A percentile compares a stretch with the other conserved stretches of the same genome.
Conservation (phyloP, 306 rosid species). For the Fagus sylvatica region DNA sequence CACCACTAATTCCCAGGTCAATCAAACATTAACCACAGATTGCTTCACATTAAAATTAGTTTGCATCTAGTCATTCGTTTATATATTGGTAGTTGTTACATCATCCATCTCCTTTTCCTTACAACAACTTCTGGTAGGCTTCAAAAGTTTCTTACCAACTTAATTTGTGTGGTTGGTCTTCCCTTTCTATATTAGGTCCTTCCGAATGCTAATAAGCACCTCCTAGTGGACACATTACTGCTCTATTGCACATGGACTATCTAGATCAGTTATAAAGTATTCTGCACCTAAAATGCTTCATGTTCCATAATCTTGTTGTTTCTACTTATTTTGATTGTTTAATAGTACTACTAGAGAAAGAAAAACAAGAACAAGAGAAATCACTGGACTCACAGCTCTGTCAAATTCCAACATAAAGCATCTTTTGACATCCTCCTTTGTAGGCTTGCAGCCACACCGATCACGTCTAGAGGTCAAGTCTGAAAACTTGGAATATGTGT, state of each 20-base stretch:
- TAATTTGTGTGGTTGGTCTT: background rate
- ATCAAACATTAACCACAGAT: background rate
- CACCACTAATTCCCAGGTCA: background rate
- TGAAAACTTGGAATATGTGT: constrained; percentile 89
- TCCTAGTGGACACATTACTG: background rate
- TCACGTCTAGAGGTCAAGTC: constrained; percentile 95
- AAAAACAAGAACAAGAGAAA: constrained; percentile 5
- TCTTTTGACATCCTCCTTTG: constrained; percentile 93
- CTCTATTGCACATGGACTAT: background rate
- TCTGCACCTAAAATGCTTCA: background rate
- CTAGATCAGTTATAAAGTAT: background rate
- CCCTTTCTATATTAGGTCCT: background rate
- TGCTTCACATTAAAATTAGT: background rate
- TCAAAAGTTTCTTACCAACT: background rate
- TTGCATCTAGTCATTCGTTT: background rate
- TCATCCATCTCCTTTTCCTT: background rate
- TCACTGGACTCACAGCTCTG: constrained; percentile 70
- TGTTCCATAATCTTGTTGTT: background rate
- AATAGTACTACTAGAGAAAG: background rate
- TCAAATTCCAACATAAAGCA: constrained; percentile 99
- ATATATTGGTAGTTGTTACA: background rate
- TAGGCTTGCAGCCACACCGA: constrained; percentile 97
- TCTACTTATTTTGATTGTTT: background rate
- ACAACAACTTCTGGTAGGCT: background rate
- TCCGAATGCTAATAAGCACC: background rate